phyloP scores from a whole-genome alignment of 768 basidiomycete species.

The Mycena rosella region DNA sequence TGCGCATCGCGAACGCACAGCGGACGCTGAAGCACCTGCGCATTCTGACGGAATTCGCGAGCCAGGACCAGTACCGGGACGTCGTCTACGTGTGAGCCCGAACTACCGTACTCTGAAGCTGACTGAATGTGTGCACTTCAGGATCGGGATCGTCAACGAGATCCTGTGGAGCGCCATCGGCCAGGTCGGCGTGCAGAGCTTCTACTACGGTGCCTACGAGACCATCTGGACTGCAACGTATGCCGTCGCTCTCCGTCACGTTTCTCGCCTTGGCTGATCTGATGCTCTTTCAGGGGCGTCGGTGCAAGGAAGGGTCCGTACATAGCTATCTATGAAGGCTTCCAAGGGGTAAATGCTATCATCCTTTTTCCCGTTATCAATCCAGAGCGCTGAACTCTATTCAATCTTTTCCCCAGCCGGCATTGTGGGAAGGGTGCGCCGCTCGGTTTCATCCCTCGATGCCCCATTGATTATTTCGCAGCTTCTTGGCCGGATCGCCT shows the following conservation, averaged over 20 bases:
- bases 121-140: conserved; percentile 29
- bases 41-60: conserved; percentile 86
- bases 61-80: conserved; percentile 80
- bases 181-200: conserved; percentile 52
- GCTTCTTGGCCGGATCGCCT: conserved; percentile 82
- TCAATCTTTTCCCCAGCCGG: conserved; percentile 44
- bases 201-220: conserved; percentile 60
- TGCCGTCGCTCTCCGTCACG: background rate
- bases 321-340: conserved; percentile 75
- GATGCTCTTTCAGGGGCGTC: conserved; percentile 61
- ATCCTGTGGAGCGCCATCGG: conserved; percentile 72
- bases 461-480: conserved; percentile 39
- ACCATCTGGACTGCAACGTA: conserved; percentile 59
- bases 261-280: conserved; percentile 23
- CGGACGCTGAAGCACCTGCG: conserved; percentile 86
- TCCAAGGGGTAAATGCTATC: conserved; percentile 60
- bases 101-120: conserved; percentile 15
- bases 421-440: conserved; percentile 58
- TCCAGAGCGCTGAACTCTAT: too few relatives aligned
- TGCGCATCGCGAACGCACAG: conserved; percentile 93
- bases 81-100: conserved; percentile 72
- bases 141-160: conserved; percentile 75
- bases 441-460: background rate
- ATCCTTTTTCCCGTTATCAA: background rate
- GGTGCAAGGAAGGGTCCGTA: conserved; percentile 72